These are phyloP conservation scores for Rhypophila decipiens DNA, from an alignment of 495 filamentous ascomycete species.

Conservation along the genomic window DNA sequence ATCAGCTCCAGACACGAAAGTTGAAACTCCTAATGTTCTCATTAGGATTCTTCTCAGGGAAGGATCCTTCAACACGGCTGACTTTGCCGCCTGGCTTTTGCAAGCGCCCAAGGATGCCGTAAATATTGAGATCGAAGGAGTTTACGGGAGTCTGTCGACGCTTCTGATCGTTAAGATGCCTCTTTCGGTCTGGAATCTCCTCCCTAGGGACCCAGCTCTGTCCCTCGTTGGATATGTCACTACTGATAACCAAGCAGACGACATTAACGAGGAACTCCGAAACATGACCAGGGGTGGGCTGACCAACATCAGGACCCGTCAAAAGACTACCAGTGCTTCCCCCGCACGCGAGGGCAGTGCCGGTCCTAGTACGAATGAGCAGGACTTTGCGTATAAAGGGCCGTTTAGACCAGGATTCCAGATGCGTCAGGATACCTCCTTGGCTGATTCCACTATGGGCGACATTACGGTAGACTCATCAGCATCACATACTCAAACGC, in stretches of 20 bases:
- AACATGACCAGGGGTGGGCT: too few relatives aligned
- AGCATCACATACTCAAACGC: neutral
- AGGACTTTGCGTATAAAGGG: too few relatives aligned
- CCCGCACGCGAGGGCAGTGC: too few relatives aligned
- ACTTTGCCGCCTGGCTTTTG: neutral
- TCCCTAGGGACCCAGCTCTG: neutral
- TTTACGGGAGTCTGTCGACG: neutral
- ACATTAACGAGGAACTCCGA: neutral
- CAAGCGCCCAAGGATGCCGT: neutral
- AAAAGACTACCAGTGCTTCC: too few relatives aligned
- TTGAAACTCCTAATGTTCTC: neutral
- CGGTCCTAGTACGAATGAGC: too few relatives aligned
- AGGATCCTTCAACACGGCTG: neutral
- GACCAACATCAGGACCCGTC: too few relatives aligned
- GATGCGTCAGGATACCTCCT: too few relatives aligned
- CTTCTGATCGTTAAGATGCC: neutral
- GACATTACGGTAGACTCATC: neutral
- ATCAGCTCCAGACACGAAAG: too few relatives aligned
- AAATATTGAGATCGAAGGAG: neutral
- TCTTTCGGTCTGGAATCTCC: neutral
- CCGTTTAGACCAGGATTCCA: too few relatives aligned
- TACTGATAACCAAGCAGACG: neutral
- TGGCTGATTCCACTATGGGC: too few relatives aligned
- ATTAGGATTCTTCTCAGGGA: neutral
- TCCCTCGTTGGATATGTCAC: neutral